These are phyloP conservation scores for Candida smagusa DNA, from an alignment of 1,139 yeast genomes.

Conservation along the genomic window DNA sequence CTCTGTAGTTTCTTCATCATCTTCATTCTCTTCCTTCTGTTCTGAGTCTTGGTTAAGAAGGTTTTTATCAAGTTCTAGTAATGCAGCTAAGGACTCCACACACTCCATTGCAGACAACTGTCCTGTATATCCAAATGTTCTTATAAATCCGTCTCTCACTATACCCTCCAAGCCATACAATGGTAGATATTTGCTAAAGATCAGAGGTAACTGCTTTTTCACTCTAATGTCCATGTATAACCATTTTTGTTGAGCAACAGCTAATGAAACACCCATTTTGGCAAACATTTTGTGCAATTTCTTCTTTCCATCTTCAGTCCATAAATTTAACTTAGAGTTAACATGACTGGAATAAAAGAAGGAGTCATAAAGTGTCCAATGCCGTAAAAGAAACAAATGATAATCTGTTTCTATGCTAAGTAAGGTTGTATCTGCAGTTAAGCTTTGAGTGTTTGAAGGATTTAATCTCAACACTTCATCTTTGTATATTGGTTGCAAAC, in stretches of 20 bases:
- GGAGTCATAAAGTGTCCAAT: slow-evolving; percentile 90
- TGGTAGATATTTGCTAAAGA: slow-evolving; percentile 68
- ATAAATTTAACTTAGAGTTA: slow-evolving; percentile 78
- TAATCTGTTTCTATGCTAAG: slow-evolving; percentile 78
- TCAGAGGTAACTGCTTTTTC: slow-evolving; percentile 67
- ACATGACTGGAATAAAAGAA: slow-evolving; percentile 88
- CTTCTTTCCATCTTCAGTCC: slow-evolving; percentile 92
- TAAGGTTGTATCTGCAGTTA: slow-evolving; percentile 61
- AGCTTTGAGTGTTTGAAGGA: slow-evolving; percentile 22
- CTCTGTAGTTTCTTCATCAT: slow-evolving; percentile 24
- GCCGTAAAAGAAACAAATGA: slow-evolving; percentile 80
- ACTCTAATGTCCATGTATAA: slow-evolving; percentile 79
- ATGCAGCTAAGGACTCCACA: slow-evolving; percentile 82
- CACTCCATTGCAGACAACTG: slow-evolving; percentile 90
- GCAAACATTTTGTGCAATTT: slow-evolving; percentile 89
- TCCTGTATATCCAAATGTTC: slow-evolving; percentile 85
- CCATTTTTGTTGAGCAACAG: slow-evolving; percentile 90
- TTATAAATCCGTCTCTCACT: slow-evolving; percentile 78
- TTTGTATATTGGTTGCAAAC: slow-evolving; percentile 66
- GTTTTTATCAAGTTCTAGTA: slow-evolving; percentile 65
- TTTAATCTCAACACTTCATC: slow-evolving; percentile 80
- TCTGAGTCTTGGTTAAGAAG: slow-evolving; percentile 14
- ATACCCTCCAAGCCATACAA: slow-evolving; percentile 81
- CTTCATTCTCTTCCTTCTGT: slow-evolving; percentile 16
- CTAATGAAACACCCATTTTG: slow-evolving; percentile 89